These are phyloP conservation scores for Ogataea populi-albae DNA, from an alignment of 805 yeast genomes.

Conservation along the genomic window DNA sequence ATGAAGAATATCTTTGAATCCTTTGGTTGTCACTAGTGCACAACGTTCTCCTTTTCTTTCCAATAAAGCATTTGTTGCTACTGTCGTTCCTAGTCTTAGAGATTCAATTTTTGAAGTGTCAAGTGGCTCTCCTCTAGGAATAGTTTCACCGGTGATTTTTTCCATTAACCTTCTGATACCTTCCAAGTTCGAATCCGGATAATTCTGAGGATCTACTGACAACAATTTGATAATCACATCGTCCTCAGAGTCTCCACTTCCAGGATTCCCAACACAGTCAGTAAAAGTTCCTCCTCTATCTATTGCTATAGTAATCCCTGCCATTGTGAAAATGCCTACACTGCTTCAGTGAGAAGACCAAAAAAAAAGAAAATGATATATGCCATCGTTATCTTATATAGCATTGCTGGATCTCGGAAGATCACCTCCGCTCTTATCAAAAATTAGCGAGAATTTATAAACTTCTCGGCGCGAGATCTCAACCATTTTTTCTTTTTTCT, in stretches of 20 bases:
- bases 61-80: constrained; percentile 23
- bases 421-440: not conserved
- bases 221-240: constrained; percentile 34
- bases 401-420: not conserved
- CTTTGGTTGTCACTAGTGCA: constrained; percentile 26
- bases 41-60: constrained; percentile 22
- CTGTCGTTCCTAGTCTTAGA: constrained; percentile 27
- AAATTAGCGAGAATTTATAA: not conserved
- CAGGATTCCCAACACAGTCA: constrained; percentile 45
- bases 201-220: constrained; percentile 25
- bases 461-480: too few species aligned
- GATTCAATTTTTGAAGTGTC: constrained; percentile 18
- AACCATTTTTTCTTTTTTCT: too few species aligned
- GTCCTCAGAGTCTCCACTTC: constrained; percentile 23
- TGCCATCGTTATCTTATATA: not conserved
- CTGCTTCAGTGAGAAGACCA: not conserved
- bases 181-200: constrained; percentile 26
- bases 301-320: constrained; percentile 11
- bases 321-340: constrained; percentile 1
- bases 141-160: constrained; percentile 6
- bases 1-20: constrained; percentile 30
- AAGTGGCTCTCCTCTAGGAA: constrained; percentile 14
- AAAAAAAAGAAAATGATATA: too few species aligned
- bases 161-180: constrained; percentile 24
- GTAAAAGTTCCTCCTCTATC: constrained; percentile 44